A percentile compares a stretch with the other conserved stretches of the same genome.
Conservation (phyloP, 768 basidiomycete species). For the Melanogaster broomeanus region DNA sequence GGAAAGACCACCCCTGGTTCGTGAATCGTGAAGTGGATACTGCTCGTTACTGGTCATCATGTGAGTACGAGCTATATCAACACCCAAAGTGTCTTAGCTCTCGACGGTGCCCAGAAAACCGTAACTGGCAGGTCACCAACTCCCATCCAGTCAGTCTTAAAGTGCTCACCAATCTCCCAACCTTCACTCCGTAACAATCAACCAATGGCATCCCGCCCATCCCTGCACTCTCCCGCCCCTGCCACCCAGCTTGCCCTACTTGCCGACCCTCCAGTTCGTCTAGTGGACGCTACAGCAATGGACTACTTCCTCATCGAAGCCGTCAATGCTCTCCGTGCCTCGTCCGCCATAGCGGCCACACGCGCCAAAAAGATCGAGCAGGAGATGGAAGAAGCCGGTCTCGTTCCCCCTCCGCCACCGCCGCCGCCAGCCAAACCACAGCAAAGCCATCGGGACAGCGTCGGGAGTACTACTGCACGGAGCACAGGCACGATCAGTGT, state of each 20-base stretch:
- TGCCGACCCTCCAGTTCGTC: constrained; percentile 61
- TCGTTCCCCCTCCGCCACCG: constrained; percentile 55
- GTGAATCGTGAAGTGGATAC: too few species aligned
- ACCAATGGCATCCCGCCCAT: constrained; percentile 35
- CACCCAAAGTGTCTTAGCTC: background rate
- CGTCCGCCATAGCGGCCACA: constrained; percentile 69
- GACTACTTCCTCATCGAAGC: constrained; percentile 88
- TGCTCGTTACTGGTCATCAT: background rate
- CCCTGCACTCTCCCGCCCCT: constrained; percentile 29
- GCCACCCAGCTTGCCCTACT: constrained; percentile 47
- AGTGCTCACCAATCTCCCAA: background rate
- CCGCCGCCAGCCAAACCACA: constrained; percentile 41
- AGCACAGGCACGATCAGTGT: constrained; percentile 1
- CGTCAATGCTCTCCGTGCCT: constrained; percentile 71
- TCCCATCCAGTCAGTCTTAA: background rate
- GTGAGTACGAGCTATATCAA: background rate
- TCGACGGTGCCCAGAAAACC: background rate
- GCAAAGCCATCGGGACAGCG: constrained; percentile 35
- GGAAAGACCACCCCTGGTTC: too few species aligned
- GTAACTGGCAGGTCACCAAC: background rate
- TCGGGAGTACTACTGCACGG: constrained; percentile 29
- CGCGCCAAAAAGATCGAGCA: constrained; percentile 70
- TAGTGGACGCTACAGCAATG: constrained; percentile 69
- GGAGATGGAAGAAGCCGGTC: constrained; percentile 78
- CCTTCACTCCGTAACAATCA: background rate